Percentiles rank a stretch among this genome's conserved stretches.
phyloP scores from a whole-genome alignment of 345 rosid genomes.

The Melaleuca quinquenervia region DNA sequence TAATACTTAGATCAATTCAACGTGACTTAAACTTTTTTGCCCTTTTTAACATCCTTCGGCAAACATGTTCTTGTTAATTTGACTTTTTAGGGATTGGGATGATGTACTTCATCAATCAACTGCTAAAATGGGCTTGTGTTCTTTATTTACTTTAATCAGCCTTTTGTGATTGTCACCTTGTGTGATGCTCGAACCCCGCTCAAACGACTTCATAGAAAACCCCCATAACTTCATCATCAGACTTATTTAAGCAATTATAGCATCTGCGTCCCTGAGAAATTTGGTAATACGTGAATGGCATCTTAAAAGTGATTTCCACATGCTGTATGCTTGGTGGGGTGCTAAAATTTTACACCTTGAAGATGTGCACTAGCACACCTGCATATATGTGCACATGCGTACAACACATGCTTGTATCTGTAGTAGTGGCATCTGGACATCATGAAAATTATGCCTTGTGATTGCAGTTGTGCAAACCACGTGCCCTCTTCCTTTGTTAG shows the following conservation, averaged over 20 bases:
- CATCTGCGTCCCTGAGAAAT: background rate
- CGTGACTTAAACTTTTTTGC: background rate
- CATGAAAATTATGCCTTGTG: too few species aligned
- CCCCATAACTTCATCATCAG: background rate
- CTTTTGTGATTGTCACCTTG: background rate
- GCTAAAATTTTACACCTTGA: background rate
- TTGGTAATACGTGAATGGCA: background rate
- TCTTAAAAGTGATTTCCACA: background rate
- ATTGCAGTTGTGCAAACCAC: too few species aligned
- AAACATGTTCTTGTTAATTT: background rate
- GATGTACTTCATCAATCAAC: background rate
- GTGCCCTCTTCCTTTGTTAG: background rate
- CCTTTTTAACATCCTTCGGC: background rate
- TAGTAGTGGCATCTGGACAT: too few species aligned
- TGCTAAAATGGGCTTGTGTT: background rate
- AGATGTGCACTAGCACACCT: too few species aligned
- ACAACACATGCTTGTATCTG: too few species aligned
- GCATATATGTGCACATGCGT: too few species aligned
- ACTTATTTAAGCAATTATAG: background rate
- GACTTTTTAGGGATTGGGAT: background rate
- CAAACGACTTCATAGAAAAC: background rate
- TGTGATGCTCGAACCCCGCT: background rate
- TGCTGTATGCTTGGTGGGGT: background rate
- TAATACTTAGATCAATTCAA: background rate
- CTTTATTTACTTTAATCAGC: background rate